Conservation (phyloP, 2,329 filamentous ascomycete genomes). For the Hypoxylon sp. region DNA sequence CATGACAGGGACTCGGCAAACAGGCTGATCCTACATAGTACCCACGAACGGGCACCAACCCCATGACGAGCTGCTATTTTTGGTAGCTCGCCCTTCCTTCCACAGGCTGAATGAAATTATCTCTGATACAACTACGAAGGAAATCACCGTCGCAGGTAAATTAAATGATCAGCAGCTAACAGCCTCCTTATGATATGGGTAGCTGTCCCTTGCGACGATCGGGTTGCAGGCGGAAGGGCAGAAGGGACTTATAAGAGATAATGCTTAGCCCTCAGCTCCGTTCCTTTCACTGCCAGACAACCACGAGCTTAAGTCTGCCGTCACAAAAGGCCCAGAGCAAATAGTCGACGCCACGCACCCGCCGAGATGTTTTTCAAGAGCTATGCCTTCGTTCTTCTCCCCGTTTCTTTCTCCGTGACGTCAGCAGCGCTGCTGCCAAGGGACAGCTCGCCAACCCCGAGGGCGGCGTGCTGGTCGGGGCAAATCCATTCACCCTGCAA, state of each 20-base stretch:
- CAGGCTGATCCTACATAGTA: constrained; percentile 36
- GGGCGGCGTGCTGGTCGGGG: constrained; percentile 31
- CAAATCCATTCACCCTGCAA: constrained; percentile 36
- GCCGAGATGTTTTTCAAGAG: constrained; percentile 31
- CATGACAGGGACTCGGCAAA: constrained; percentile 13
- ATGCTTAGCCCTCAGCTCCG: constrained; percentile 8
- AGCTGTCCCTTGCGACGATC: constrained; percentile 11
- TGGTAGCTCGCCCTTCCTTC: constrained; percentile 16
- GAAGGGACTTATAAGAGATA: constrained; percentile 14
- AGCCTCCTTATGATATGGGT: constrained; percentile 14
- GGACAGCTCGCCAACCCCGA: background rate
- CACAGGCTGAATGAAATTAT: constrained; percentile 18
- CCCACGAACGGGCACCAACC: constrained; percentile 22
- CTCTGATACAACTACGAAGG: background rate
- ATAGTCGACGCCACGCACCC: background rate
- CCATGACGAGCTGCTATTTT: constrained; percentile 24
- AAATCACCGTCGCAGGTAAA: constrained; percentile 8
- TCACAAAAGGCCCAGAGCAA: constrained; percentile 1
- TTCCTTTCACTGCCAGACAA: background rate
- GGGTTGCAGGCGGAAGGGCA: constrained; percentile 4
- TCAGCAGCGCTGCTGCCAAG: constrained; percentile 20
- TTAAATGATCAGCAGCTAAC: constrained; percentile 24
- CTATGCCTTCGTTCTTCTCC: constrained; percentile 18
- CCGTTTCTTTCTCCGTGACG: constrained; percentile 23
- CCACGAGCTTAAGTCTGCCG: background rate